Base-by-base conservation (phyloP, 2,329 filamentous ascomycete species). In the Bisporella sp. region DNA sequence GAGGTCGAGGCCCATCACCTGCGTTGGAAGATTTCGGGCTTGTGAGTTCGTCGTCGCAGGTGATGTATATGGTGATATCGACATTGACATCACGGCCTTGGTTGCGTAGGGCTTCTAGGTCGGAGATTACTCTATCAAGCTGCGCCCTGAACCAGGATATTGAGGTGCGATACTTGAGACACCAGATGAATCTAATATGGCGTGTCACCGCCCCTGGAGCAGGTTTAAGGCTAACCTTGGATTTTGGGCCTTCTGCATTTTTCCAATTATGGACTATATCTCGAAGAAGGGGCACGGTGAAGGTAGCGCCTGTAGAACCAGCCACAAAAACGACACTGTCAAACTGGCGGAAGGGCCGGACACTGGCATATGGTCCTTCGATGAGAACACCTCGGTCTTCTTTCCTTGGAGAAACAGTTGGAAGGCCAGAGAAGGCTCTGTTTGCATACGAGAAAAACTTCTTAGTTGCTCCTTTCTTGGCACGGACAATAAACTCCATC, bases 281-380 rank as follows among this genome's bases (percentile, higher is more conserved):
- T 5, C 61, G 53, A 8, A 84, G 67, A 2, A 83, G 78, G 0
- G 80, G 77, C 5, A 83, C 63, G 0, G 76, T 79, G 49, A 81
- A 83, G 2, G 79, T 82, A 1, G 77, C 75, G 9, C 80, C 80
- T 0, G 80, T 84, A 1, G 80, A 84, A 0, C 79, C 80, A 0
- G 79, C 78, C 35, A 84, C 74, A 4, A 84, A 68, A 4, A 84
- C 66, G 35, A 84, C 64, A 0, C 77, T 80, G 62, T 82, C 79
- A 61, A 79, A 83, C 0, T 75, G 68, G 45, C 81, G 73, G 73
- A 77, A 81, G 0, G 77, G 41, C 32, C 56, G 76, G 1, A 78
- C 77, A 6, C 64, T 66, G 9, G 79, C 79, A 44, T 76, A 83
- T 0, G 79, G 80, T 0, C 80, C 79, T 4, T 74, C 70, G 2